Conservation (phyloP, 148 eudicot genomes). For the Chenopodium formosanum region DNA sequence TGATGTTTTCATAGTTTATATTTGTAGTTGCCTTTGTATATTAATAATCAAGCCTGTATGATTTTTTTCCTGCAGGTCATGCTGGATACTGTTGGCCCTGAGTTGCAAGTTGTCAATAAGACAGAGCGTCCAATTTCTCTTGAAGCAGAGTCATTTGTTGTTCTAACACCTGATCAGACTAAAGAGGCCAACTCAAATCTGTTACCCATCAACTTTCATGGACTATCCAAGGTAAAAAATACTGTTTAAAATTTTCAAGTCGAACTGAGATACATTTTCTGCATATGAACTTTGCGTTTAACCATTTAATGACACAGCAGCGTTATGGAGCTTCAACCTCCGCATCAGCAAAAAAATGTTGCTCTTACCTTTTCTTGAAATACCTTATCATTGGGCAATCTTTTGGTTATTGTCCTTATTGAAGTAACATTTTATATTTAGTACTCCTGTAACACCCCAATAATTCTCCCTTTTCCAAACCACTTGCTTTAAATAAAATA, state of each 20-base stretch:
- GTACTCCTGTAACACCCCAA: too few species aligned
- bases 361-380: too few species aligned
- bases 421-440: too few species aligned
- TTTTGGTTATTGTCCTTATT: too few species aligned
- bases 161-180: conserved; percentile 61
- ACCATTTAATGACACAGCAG: background rate
- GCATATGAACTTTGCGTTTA: background rate
- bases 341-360: background rate
- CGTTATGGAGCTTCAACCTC: background rate
- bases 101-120: conserved; percentile 70
- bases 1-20: too few species aligned
- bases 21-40: too few species aligned
- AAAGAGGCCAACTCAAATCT: conserved; percentile 61
- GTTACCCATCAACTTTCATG: conserved; percentile 67
- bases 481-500: too few species aligned
- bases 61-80: conserved; percentile 45
- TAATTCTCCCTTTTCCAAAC: too few species aligned
- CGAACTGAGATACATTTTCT: background rate
- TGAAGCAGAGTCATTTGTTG: conserved; percentile 46
- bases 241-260: background rate
- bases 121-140: conserved; percentile 55
- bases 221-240: conserved; percentile 47
- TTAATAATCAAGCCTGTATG: background rate
- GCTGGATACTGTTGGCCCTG: conserved; percentile 86
- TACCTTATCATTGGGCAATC: background rate